Conservation (phyloP, 371 early-diverging fungal species). For the Nematocida sp. region DNA sequence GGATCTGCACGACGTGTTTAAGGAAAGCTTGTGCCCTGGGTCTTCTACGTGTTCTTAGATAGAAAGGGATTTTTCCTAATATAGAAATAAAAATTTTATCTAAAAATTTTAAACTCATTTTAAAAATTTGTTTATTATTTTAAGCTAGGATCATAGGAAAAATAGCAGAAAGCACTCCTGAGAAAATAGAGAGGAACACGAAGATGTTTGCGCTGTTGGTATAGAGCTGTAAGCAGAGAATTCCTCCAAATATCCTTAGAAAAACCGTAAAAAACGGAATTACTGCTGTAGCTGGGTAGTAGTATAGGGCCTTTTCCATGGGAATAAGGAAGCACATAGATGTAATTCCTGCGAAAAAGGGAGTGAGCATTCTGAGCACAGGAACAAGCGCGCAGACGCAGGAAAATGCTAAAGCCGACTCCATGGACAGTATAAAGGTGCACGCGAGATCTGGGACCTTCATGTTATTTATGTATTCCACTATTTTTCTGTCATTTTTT, state of each 20-base stretch:
- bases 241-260: conserved; percentile 1
- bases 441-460: conserved; percentile 29
- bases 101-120: background rate
- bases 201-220: background rate
- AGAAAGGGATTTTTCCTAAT: background rate
- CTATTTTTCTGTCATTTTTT: conserved; percentile 3
- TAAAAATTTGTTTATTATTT: background rate
- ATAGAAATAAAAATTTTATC: background rate
- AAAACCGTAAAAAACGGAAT: conserved; percentile 46
- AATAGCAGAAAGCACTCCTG: conserved; percentile 33
- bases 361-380: background rate
- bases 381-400: conserved; percentile 19
- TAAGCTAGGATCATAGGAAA: conserved; percentile 50
- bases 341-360: conserved; percentile 10
- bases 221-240: conserved; percentile 7
- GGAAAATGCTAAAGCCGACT: conserved; percentile 32
- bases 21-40: conserved; percentile 3
- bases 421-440: conserved; percentile 33
- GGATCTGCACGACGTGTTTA: background rate
- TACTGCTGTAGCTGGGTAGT: conserved; percentile 56
- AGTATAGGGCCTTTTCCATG: conserved; percentile 53
- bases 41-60: background rate
- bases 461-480: background rate
- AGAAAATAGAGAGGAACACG: conserved; percentile 10
- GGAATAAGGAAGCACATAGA: conserved; percentile 35